Evolutionary conservation across 192 early-diverging fungal species (phyloP), one percentile per base, ranked within the genome.

Genomic region (Coemansia sp.): DNA sequence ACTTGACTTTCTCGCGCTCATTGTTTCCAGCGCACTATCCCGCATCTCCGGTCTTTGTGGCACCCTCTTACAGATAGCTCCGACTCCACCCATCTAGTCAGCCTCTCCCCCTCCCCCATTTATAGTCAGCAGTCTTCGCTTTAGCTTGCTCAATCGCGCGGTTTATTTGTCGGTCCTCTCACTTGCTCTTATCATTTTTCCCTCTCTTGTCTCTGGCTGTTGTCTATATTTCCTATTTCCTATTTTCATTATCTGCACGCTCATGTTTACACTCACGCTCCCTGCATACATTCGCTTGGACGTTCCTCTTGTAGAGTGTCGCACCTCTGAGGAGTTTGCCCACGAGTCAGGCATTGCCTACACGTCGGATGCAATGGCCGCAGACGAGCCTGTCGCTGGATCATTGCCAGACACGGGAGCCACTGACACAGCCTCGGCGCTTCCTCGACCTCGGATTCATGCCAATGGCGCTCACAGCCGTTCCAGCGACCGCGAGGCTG

Each of bases 261-360:
- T 42, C 10, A 78, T 62, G 63, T 72, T 64, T 72, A 34, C 62
- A 26, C 62, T 78, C 6, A 31, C 58, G 1, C 55, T 64, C 10
- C 65, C 31, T 47, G 36, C 59, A 37, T 42, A 58, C 37, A 61
- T 47, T 6, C 20, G 61, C 3, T 34, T 73, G 38, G 77, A 74
- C 34, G 56, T 61, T n/a, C 64, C 77, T 1, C 59, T 79, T 57
- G 47, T 70, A 70, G 77, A 79, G 67, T 73, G 77, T 28, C 71
- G 72, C 9, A 63, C 68, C 1, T 79, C 77, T 14, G 77, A 74
- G 28, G 77, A 79, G 58, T 43, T 64, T 35, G 77, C 77, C 18
- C 72, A 79, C 37, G 77, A 79, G 58, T 26, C 59, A 3, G 68
- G 68, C 12, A 61, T 53, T 57, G 65, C 63, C 11, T 79, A 74